A percentile compares a stretch with the other conserved stretches of the same genome.
These are phyloP conservation scores for Epicoccum nigrum DNA, from an alignment of 2,329 filamentous ascomycete species.

Conservation along the genomic window DNA sequence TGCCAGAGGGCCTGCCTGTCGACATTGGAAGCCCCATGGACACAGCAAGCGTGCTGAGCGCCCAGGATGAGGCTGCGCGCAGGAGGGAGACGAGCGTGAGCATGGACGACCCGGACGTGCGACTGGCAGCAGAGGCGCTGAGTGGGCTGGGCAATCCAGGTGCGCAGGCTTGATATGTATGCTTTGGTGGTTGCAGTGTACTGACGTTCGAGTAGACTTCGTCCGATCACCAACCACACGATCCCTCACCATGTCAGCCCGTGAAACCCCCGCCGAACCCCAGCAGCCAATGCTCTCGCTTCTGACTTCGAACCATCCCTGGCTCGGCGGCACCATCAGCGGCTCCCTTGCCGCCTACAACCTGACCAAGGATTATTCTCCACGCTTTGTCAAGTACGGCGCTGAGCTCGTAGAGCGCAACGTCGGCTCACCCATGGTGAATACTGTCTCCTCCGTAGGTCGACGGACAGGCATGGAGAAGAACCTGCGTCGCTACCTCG, in stretches of 20 bases:
- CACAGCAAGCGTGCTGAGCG: conserved; percentile 52
- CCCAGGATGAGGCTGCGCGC: conserved; percentile 41
- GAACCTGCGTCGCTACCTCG: conserved; percentile 83
- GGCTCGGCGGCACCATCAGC: conserved; percentile 84
- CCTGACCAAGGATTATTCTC: conserved; percentile 87
- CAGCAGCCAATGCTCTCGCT: conserved; percentile 84
- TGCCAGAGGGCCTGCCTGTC: conserved; percentile 38
- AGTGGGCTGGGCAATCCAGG: conserved; percentile 57
- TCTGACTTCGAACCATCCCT: conserved; percentile 84
- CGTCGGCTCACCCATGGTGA: conserved; percentile 79
- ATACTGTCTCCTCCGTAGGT: conserved; percentile 82
- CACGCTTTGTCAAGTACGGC: conserved; percentile 81
- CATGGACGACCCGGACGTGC: conserved; percentile 56
- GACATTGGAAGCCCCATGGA: conserved; percentile 53
- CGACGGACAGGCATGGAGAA: conserved; percentile 87
- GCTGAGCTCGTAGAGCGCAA: conserved; percentile 91
- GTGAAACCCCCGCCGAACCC: conserved; percentile 55
- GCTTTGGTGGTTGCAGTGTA: not conserved
- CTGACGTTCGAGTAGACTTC: conserved; percentile 47
- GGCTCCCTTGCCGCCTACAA: conserved; percentile 85
- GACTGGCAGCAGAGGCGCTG: conserved; percentile 57
- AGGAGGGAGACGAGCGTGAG: conserved; percentile 51
- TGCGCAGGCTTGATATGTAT: conserved; percentile 32
- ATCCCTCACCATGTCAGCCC: conserved; percentile 40
- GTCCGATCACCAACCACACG: conserved; percentile 48